A percentile compares a stretch with the other conserved stretches of the same genome.
phyloP scores from a whole-genome alignment of 805 yeast genomes.

The Ogataea pini region DNA sequence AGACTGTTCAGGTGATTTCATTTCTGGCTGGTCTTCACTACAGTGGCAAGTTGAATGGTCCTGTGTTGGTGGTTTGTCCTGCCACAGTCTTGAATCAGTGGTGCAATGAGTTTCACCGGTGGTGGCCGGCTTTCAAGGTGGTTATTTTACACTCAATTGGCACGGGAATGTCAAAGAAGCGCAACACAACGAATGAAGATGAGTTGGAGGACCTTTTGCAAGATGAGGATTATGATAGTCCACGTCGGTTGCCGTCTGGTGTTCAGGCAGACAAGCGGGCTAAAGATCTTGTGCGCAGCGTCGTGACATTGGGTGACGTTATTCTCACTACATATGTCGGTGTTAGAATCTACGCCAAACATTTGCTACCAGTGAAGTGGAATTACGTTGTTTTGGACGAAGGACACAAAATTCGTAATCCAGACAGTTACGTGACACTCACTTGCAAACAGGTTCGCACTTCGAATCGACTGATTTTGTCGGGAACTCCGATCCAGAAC shows the following conservation, averaged over 20 bases:
- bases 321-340: slow-evolving; percentile 85
- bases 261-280: slow-evolving; percentile 33
- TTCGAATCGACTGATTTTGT: slow-evolving; percentile 79
- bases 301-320: slow-evolving; percentile 73
- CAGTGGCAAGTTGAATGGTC: slow-evolving; percentile 70
- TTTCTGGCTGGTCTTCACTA: slow-evolving; percentile 90
- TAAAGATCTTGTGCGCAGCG: slow-evolving; percentile 52
- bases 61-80: slow-evolving; percentile 88
- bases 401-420: slow-evolving; percentile 96
- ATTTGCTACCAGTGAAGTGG: slow-evolving; percentile 78
- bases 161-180: slow-evolving; percentile 61
- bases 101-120: slow-evolving; percentile 93
- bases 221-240: slow-evolving; percentile 37
- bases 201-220: slow-evolving; percentile 50
- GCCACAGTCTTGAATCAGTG: slow-evolving; percentile 96
- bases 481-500: slow-evolving; percentile 97
- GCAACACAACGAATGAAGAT: slow-evolving; percentile 38
- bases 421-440: slow-evolving; percentile 84
- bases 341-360: slow-evolving; percentile 44
- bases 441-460: slow-evolving; percentile 84
- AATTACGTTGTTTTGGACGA: slow-evolving; percentile 91
- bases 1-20: slow-evolving; percentile 89
- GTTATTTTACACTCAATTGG: slow-evolving; percentile 92
- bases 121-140: slow-evolving; percentile 97
- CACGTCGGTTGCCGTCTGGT: slow-evolving; percentile 29